Base-by-base conservation (phyloP, 2,329 filamentous ascomycete species). In the Lasiodiplodia sp. region DNA sequence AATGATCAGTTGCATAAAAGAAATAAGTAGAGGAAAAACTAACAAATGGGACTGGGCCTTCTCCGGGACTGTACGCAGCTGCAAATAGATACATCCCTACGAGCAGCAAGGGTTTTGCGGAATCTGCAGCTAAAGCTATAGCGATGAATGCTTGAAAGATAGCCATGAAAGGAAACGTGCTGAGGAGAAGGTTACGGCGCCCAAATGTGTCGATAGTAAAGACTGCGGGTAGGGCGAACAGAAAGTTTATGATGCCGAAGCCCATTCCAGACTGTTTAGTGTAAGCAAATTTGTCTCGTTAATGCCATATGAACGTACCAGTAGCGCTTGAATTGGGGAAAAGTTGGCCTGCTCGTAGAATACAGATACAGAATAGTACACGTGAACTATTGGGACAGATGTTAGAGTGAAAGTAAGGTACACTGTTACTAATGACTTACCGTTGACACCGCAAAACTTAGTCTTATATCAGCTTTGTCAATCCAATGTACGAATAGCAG, bases 141-240 rank as follows among this genome's bases (percentile, higher is more conserved):
- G 84, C 73, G 8, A 81, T 81, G 69, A 84, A 83, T 55, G 87
- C 80, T 8, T 86, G 78, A 72, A 84, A 84, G 14, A 85, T 79
- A 49, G 76, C 76, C 82, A 85, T 84, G 1, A 82, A 70, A 0
- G 82, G 82, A 73, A 84, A 84, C 1, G 82, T 85, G 44, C 78
- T 80, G 2, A 83, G 78, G 31, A 75, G 79, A 3, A 84, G 71
- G 60, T 79, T 82, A 34, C 82, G 75, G 2, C 82, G 79, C 11
- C 82, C 68, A 6, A 67, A 69, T 10, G 55, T 80, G 65, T 81
- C 82, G 66, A 84, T 84, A 8, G 81, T 79, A 72, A 80, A 83
- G 31, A 83, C 74, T 1, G 81, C 81, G 0, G 82, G 82, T 25
- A 81, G 80, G 5, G 82, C 82, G 68, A 81, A 82, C 40, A 84